Evolutionary conservation across 371 early-diverging fungal species (phyloP).

Genomic region (Mucor irregularis): DNA sequence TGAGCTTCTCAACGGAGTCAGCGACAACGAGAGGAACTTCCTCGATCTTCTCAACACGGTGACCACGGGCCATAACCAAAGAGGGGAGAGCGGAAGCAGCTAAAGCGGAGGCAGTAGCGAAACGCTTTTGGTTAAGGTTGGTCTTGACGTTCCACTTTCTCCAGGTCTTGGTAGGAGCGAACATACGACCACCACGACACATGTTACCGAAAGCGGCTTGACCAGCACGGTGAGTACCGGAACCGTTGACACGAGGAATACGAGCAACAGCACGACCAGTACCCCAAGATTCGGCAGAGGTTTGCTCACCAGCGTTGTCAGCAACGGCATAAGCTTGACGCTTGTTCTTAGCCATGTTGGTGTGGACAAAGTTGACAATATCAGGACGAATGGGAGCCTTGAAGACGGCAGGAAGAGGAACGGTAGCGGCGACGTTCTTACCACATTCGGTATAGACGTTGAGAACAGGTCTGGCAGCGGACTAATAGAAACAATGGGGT

Average conservation of each 20-base stretch:
- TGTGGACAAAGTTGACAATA: constrained; percentile 96
- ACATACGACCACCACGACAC: constrained; percentile 92
- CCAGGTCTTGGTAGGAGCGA: constrained; percentile 99
- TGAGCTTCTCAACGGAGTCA: constrained; percentile 80
- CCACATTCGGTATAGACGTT: constrained; percentile 87
- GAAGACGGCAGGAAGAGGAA: constrained; percentile 96
- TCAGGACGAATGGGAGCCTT: constrained; percentile 97
- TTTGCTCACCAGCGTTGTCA: constrained; percentile 99
- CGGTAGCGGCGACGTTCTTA: constrained; percentile 71
- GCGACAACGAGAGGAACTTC: constrained; percentile 98
- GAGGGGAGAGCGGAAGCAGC: constrained; percentile 98
- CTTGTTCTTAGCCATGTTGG: constrained; percentile 72
- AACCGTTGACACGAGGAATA: constrained; percentile 99
- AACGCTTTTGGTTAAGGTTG: constrained; percentile 98
- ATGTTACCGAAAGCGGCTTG: constrained; percentile 93
- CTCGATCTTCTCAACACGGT: constrained; percentile 93
- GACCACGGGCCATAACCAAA: constrained; percentile 99
- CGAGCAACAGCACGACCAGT: constrained; percentile 99
- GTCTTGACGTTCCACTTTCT: constrained; percentile 99
- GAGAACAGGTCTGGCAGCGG: constrained; percentile 84
- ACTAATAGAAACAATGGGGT: neutral
- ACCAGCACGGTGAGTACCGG: constrained; percentile 99
- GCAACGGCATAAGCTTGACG: constrained; percentile 63
- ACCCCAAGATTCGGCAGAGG: constrained; percentile 99
- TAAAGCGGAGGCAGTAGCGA: constrained; percentile 97